Percentiles rank a stretch among this genome's conserved stretches.
These are phyloP conservation scores for Bromus sterilis DNA, from an alignment of 176 grass and related monocot species.

Conservation along the genomic window DNA sequence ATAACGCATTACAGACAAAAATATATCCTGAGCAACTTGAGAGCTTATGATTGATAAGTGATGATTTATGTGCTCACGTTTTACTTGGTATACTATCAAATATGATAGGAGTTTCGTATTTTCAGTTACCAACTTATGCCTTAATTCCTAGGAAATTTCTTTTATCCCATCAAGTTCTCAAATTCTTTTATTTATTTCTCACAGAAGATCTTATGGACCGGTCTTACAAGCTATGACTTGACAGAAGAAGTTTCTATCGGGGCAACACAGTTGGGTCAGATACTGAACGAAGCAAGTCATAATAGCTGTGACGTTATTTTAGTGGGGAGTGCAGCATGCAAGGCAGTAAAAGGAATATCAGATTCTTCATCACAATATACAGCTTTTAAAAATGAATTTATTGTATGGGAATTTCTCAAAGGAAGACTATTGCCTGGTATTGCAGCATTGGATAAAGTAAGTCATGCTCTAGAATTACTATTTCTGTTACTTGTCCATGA, in stretches of 20 bases:
- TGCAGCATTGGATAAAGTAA: slow-evolving; percentile 94
- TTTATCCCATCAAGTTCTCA: slow-evolving; percentile 1
- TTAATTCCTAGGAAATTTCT: not conserved
- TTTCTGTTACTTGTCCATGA: not conserved
- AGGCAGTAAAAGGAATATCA: slow-evolving; percentile 37
- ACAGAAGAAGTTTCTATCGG: slow-evolving; percentile 30
- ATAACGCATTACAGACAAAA: not conserved
- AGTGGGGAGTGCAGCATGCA: slow-evolving; percentile 61
- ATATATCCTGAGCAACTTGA: slow-evolving; percentile 1
- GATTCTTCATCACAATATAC: slow-evolving; percentile 30
- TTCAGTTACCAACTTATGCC: not conserved
- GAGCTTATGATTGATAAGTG: not conserved
- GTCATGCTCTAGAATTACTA: slow-evolving; percentile 6
- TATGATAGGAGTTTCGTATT: not conserved
- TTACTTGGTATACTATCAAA: not conserved
- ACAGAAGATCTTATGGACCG: slow-evolving; percentile 89
- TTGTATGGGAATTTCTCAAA: slow-evolving; percentile 92
- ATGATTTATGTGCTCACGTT: slow-evolving; percentile 16
- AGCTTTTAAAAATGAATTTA: slow-evolving; percentile 50
- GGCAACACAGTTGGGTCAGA: slow-evolving; percentile 41
- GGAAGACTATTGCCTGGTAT: slow-evolving; percentile 75
- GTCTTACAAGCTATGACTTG: slow-evolving; percentile 40
- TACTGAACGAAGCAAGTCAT: slow-evolving; percentile 51
- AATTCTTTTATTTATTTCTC: slow-evolving; percentile 20
- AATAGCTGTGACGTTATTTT: slow-evolving; percentile 54